Conservation (phyloP, 257 asterid genomes). For the Verbascum thapsus region DNA sequence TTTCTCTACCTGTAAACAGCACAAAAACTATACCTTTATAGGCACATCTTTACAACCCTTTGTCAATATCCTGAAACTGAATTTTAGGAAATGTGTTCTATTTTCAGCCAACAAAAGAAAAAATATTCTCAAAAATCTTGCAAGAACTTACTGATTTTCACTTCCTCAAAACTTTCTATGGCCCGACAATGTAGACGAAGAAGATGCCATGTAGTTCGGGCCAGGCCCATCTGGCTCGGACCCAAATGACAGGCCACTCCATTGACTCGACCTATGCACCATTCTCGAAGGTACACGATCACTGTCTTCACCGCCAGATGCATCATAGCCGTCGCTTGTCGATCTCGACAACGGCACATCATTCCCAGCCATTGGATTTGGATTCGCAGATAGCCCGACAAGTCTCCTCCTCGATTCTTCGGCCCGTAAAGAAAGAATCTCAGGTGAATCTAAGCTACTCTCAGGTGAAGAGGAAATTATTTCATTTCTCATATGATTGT, state of each 20-base stretch:
- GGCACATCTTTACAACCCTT: conserved; percentile 32
- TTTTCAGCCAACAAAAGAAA: conserved; percentile 48
- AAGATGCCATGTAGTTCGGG: conserved; percentile 42
- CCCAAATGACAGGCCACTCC: conserved; percentile 78
- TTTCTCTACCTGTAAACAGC: no score
- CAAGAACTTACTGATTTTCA: conserved; percentile 12
- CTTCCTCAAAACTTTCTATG: conserved; percentile 49
- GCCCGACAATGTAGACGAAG: conserved; percentile 54
- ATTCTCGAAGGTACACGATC: conserved; percentile 74
- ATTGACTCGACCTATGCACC: conserved; percentile 55
- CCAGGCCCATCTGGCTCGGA: conserved; percentile 53
- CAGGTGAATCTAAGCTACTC: conserved; percentile 91
- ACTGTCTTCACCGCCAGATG: conserved; percentile 98
- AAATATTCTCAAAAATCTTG: conserved; percentile 38
- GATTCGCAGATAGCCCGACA: conserved; percentile 46
- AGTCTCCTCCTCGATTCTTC: conserved; percentile 60
- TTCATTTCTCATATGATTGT: conserved; percentile 36
- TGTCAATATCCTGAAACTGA: conserved; percentile 16
- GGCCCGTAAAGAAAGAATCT: conserved; percentile 62
- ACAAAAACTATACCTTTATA: background rate
- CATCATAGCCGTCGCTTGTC: conserved; percentile 94
- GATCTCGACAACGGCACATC: conserved; percentile 76
- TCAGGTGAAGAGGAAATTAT: conserved; percentile 82
- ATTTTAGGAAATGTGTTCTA: conserved; percentile 15
- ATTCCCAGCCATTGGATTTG: conserved; percentile 40